Conservation (phyloP, 352 stramenopile genomes). For the Thalassiosira delicatula region DNA sequence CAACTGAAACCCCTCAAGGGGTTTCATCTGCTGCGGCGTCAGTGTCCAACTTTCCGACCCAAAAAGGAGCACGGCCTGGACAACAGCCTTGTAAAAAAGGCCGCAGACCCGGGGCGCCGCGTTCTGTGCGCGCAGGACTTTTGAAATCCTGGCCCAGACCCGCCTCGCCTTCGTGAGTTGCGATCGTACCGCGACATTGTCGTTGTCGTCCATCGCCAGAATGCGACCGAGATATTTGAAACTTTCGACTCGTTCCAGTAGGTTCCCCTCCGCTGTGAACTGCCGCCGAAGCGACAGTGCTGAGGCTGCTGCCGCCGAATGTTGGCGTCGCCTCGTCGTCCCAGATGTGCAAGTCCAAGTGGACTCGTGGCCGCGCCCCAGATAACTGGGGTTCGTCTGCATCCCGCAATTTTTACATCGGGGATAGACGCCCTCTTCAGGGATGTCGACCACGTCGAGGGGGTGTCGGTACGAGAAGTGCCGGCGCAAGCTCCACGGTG, state of each 20-base stretch:
- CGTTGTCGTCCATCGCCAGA: not conserved
- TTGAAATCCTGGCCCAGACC: no score
- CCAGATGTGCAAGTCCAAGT: not conserved
- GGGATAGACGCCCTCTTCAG: not conserved
- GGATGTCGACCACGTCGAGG: not conserved
- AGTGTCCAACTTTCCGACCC: not conserved
- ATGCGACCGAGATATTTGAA: conserved; percentile 29
- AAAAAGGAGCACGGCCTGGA: not conserved
- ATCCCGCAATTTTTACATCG: conserved; percentile 3
- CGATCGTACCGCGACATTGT: not conserved
- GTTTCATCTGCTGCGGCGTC: not conserved
- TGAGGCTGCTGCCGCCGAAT: not conserved
- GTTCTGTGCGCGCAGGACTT: not conserved
- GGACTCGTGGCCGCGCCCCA: not conserved
- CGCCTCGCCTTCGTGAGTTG: not conserved
- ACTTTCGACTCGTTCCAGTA: not conserved
- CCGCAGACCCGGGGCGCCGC: not conserved
- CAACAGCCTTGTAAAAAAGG: not conserved
- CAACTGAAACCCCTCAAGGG: not conserved
- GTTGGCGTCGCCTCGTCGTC: not conserved
- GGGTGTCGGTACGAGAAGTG: conserved; percentile 15
- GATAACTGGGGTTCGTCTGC: not conserved
- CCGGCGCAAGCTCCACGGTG: not conserved
- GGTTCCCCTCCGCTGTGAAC: not conserved
- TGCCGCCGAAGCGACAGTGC: not conserved